phyloP scores from a whole-genome alignment of 371 early-diverging fungal genomes.

The Umbelopsis sp. region DNA sequence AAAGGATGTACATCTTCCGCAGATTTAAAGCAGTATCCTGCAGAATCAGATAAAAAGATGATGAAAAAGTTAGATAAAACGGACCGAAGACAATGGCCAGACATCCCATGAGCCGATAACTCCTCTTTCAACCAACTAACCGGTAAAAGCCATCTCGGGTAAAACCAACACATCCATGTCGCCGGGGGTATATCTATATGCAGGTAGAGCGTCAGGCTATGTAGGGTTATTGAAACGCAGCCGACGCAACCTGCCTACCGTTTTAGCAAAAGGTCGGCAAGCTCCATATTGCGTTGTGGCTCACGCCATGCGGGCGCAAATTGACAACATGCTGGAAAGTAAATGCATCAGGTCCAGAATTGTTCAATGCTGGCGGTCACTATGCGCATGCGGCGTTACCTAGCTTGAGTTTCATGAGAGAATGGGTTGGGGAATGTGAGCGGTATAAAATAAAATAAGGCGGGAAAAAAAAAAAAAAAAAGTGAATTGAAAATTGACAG shows the following conservation, averaged over 20 bases:
- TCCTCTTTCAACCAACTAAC: slow-evolving; percentile 28
- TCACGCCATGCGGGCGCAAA: slow-evolving; percentile 42
- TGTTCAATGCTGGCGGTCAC: too few relatives aligned
- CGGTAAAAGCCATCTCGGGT: slow-evolving; percentile 82
- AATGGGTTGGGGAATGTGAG: neutral
- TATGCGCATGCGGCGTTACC: neutral
- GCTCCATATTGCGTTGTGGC: slow-evolving; percentile 40
- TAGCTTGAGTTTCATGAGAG: neutral
- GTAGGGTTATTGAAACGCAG: too few relatives aligned
- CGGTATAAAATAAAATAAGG: too few relatives aligned
- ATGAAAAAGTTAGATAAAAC: neutral
- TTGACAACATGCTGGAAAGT: slow-evolving; percentile 48
- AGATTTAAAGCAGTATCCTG: slow-evolving; percentile 68
- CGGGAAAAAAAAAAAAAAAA: too few relatives aligned
- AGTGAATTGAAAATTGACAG: too few relatives aligned
- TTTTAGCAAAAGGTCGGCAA: slow-evolving; percentile 29
- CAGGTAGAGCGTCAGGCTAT: neutral
- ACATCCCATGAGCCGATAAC: too few relatives aligned
- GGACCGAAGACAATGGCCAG: too few relatives aligned
- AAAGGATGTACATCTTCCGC: slow-evolving; percentile 58
- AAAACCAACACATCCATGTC: slow-evolving; percentile 71
- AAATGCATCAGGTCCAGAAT: too few relatives aligned
- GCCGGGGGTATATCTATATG: slow-evolving; percentile 50
- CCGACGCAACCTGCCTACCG: slow-evolving; percentile 23
- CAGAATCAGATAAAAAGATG: neutral